Base-by-base conservation (phyloP, 768 basidiomycete genomes). In the Dentipellis sp. region DNA sequence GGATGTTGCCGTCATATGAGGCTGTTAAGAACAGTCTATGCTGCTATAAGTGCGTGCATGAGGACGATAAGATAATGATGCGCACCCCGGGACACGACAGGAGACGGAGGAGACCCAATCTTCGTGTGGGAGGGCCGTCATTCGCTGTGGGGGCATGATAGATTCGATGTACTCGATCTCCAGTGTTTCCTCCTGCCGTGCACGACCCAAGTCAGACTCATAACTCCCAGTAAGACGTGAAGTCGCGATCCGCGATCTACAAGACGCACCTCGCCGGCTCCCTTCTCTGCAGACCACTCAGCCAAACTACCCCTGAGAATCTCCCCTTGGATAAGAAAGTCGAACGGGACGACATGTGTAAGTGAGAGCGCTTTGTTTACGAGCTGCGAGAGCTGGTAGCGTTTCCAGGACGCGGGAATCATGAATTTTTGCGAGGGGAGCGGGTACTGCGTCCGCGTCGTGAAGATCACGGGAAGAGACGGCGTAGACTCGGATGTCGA, bases 351-450 rank as follows among this genome's bases (percentile, higher is more conserved):
- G 0, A 89, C 83, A 54, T 81, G 81, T 0, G 78, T 68, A 16
- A 88, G 80, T 22, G 80, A 78, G 23, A 98, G 75, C 1, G 94
- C 91, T 66, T 97, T 97, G 74, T 99, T 99, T 57, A 99, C 84
- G 45, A 98, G 85, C 58, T 97, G 93, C 1, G 94, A 97, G 35
- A 99, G 86, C 64, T 97, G 95, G 69, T 89, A 98, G n/a, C 95
- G 84, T 56, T 79, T 82, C 94, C 94, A 98, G 68, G 80, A 73
- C 1, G 84, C 76, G 1, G 97, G 95, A 14, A 98, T 86, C 82
- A 97, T 84, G 67, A 92, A 97, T 65, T 91, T 92, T 68, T 94
- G 90, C 1, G 84, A 77, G 0, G 88, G 93, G 11, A 95, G 79
- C 10, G 81, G 76, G 68, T 93, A 91, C 2, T 73, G 72, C 0